Conservation (phyloP, 148 eudicot genomes). For the Spergularia bocconei region DNA sequence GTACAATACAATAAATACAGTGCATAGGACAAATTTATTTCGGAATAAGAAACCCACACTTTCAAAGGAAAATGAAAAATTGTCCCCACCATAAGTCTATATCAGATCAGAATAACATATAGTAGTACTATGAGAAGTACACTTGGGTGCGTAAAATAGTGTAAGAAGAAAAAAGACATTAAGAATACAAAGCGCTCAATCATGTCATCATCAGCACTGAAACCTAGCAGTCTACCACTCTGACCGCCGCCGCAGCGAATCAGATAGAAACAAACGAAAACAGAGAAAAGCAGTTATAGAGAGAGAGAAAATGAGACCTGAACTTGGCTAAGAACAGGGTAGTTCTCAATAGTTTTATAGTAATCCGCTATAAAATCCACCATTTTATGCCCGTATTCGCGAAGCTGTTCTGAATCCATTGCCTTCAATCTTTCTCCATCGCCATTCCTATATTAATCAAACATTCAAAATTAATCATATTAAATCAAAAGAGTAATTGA, state of each 20-base stretch:
- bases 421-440: constrained; percentile 61
- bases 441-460: constrained; percentile 29
- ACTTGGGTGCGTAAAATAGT: too few species aligned
- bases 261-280: neutral
- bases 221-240: neutral
- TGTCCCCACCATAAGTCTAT: too few species aligned
- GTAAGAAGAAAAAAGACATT: too few species aligned
- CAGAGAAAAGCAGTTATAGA: neutral
- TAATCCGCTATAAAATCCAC: constrained; percentile 97
- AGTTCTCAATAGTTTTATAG: constrained; percentile 72
- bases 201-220: neutral
- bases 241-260: neutral
- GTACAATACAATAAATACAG: too few species aligned
- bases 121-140: too few species aligned
- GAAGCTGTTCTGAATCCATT: constrained; percentile 83
- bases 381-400: constrained; percentile 84
- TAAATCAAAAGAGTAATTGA: too few species aligned
- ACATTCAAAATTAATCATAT: too few species aligned
- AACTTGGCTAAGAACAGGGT: constrained; percentile 81
- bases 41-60: too few species aligned
- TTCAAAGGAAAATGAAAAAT: too few species aligned
- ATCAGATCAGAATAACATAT: too few species aligned
- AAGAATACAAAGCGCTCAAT: too few species aligned
- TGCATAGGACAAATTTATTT: too few species aligned
- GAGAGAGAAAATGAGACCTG: constrained; percentile 27